These are phyloP conservation scores for Ophiorrhiza pumila DNA, from an alignment of 257 asterid genomes.

Conservation along the genomic window DNA sequence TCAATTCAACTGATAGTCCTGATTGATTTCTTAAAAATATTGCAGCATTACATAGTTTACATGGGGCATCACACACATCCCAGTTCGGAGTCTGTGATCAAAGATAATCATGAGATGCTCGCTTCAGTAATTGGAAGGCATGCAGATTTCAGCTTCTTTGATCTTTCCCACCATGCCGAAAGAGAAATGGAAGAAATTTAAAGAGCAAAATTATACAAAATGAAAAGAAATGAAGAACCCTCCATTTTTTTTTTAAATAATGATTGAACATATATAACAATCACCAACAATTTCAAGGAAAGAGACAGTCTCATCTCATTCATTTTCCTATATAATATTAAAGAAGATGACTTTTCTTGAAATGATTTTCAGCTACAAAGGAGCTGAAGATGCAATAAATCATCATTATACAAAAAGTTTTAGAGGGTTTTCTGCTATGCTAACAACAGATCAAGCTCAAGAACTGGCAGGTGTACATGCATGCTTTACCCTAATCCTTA, in stretches of 20 bases:
- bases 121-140: slow-evolving; percentile 56
- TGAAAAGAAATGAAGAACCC: too few species aligned
- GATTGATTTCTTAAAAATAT: background rate
- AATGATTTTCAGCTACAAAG: slow-evolving; percentile 31
- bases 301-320: too few species aligned
- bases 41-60: slow-evolving; percentile 64
- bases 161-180: too few species aligned
- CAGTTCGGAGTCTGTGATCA: slow-evolving; percentile 37
- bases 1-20: too few species aligned
- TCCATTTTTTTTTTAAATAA: too few species aligned
- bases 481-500: too few species aligned
- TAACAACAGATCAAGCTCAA: slow-evolving; percentile 50
- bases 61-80: slow-evolving; percentile 50
- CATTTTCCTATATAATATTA: too few species aligned
- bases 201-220: too few species aligned
- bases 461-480: slow-evolving; percentile 34
- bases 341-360: background rate
- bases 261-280: too few species aligned
- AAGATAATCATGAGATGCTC: slow-evolving; percentile 43
- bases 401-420: slow-evolving; percentile 45
- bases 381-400: slow-evolving; percentile 33
- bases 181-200: too few species aligned
- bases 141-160: background rate
- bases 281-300: too few species aligned
- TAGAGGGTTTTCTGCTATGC: slow-evolving; percentile 64